phyloP scores from a whole-genome alignment of 805 yeast species.

The Candida khao-thaluensis region DNA sequence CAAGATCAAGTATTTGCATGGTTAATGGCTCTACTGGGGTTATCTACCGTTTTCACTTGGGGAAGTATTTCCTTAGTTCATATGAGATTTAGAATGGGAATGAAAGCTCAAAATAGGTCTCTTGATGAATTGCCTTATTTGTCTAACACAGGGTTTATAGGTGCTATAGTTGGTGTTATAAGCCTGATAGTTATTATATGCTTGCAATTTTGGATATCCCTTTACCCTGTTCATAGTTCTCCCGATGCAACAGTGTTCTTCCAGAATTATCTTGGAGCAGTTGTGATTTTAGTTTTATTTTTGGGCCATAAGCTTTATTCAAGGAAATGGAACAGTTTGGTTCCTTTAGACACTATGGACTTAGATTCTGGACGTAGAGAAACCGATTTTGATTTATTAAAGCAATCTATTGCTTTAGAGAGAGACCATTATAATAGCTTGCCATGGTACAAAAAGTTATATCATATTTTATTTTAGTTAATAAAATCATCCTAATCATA shows the following conservation, averaged over 20 bases:
- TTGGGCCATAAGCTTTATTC: conserved; percentile 50
- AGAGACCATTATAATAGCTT: conserved; percentile 15
- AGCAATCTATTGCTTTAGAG: conserved; percentile 50
- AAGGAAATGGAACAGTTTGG: conserved; percentile 33
- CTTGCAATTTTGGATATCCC: conserved; percentile 36
- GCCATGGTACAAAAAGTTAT: conserved; percentile 23
- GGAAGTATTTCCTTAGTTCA: conserved; percentile 34
- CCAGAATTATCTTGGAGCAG: conserved; percentile 53
- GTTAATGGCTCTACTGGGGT: conserved; percentile 35
- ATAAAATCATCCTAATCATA: too few species aligned
- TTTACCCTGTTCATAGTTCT: conserved; percentile 28
- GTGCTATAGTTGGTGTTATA: conserved; percentile 22
- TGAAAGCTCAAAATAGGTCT: conserved; percentile 37
- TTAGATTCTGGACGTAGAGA: conserved; percentile 61
- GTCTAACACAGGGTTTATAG: conserved; percentile 46
- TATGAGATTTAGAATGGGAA: conserved; percentile 32
- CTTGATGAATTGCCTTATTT: conserved; percentile 52
- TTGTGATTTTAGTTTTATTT: conserved; percentile 47
- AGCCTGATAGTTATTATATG: conserved; percentile 24
- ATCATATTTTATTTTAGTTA: conserved; percentile 10
- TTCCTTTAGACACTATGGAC: conserved; percentile 52
- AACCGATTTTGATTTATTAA: conserved; percentile 50
- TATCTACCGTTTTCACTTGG: conserved; percentile 38
- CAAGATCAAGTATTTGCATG: conserved; percentile 36
- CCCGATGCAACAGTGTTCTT: conserved; percentile 48